phyloP scores from a whole-genome alignment of 2,329 filamentous ascomycete species.

The Ceratocystis lukuohia region DNA sequence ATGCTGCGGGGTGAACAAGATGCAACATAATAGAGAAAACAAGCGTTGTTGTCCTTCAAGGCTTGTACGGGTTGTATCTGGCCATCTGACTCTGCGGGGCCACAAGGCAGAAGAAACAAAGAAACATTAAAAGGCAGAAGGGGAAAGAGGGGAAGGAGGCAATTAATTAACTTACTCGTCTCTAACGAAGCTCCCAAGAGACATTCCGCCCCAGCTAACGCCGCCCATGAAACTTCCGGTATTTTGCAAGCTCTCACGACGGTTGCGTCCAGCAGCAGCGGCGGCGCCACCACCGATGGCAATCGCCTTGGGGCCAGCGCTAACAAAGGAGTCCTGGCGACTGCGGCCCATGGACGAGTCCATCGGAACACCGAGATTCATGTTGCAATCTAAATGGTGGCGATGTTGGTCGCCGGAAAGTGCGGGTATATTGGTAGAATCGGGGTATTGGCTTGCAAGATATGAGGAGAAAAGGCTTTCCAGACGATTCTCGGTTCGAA shows the following conservation, averaged over 20 bases:
- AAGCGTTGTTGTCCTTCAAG: not conserved
- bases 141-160: not conserved
- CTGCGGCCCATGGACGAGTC: slow-evolving; percentile 43
- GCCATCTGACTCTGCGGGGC: not conserved
- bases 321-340: slow-evolving; percentile 53
- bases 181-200: slow-evolving; percentile 89
- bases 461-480: not conserved
- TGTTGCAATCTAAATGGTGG: slow-evolving; percentile 30
- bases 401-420: not conserved
- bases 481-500: not conserved
- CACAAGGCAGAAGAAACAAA: slow-evolving; percentile 1
- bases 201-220: slow-evolving; percentile 95
- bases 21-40: slow-evolving; percentile 1
- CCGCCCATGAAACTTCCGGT: slow-evolving; percentile 59
- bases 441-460: not conserved
- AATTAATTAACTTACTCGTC: slow-evolving; percentile 65
- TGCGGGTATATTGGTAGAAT: not conserved
- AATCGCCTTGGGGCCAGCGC: slow-evolving; percentile 52
- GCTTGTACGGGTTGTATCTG: not conserved
- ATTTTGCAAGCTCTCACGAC: slow-evolving; percentile 41
- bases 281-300: slow-evolving; percentile 52
- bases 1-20: slow-evolving; percentile 1
- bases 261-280: slow-evolving; percentile 42
- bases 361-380: slow-evolving; percentile 47
- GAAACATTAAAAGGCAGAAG: slow-evolving; percentile 1